Evolutionary conservation across 2,329 filamentous ascomycete genomes (phyloP).

Genomic region (Alternaria brassicicola): DNA sequence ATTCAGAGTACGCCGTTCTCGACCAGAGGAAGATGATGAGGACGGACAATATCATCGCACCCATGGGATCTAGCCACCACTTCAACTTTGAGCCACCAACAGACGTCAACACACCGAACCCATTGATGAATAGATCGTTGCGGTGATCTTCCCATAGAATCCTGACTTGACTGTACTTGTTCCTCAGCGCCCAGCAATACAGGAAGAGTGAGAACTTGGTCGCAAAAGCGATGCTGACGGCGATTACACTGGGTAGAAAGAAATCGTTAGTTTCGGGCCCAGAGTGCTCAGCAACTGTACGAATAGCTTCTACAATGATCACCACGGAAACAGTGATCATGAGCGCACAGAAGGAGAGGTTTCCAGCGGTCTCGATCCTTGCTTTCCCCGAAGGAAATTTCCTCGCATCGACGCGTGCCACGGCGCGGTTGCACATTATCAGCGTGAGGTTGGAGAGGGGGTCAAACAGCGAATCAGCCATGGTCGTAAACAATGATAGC

Average conservation of each 20-base stretch:
- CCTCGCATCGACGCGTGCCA: slow-evolving; percentile 81
- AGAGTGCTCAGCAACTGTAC: slow-evolving; percentile 64
- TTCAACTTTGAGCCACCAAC: slow-evolving; percentile 86
- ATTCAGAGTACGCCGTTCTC: slow-evolving; percentile 84
- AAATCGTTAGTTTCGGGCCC: slow-evolving; percentile 65
- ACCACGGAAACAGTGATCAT: slow-evolving; percentile 94
- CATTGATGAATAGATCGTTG: slow-evolving; percentile 97
- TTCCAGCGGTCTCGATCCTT: slow-evolving; percentile 91
- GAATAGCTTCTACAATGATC: slow-evolving; percentile 84
- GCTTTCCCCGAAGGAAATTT: slow-evolving; percentile 93
- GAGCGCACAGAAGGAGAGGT: slow-evolving; percentile 94
- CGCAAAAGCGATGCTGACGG: slow-evolving; percentile 79
- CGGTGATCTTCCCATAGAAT: slow-evolving; percentile 97
- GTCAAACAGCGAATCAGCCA: slow-evolving; percentile 95
- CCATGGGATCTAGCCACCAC: slow-evolving; percentile 96
- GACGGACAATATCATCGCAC: slow-evolving; percentile 81
- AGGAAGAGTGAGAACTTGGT: slow-evolving; percentile 86
- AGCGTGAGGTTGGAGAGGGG: slow-evolving; percentile 87
- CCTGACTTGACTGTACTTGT: slow-evolving; percentile 88
- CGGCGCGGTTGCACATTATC: slow-evolving; percentile 84
- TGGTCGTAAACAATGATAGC: slow-evolving; percentile 95
- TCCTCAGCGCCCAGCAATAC: slow-evolving; percentile 89
- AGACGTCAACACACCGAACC: slow-evolving; percentile 87
- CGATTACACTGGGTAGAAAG: slow-evolving; percentile 81
- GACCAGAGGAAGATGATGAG: slow-evolving; percentile 83